phyloP scores from a whole-genome alignment of 192 early-diverging fungal genomes.

The Entophlyctis luteolus region DNA sequence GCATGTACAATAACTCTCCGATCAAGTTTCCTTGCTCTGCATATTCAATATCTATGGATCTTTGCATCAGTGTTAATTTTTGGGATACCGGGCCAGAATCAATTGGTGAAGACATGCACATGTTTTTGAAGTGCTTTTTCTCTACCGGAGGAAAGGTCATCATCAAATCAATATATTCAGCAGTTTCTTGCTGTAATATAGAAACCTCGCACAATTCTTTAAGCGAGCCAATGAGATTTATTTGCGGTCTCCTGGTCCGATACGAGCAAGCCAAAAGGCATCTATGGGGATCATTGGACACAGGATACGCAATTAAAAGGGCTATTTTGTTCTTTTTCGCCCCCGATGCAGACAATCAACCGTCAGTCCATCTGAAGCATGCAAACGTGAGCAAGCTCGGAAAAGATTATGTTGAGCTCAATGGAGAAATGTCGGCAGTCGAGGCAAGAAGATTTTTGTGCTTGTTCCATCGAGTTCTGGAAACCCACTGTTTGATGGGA shows the following conservation, averaged over 20 bases:
- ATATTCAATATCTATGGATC: slow-evolving; percentile 70
- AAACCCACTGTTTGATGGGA: slow-evolving; percentile 49
- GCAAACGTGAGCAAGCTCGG: slow-evolving; percentile 22
- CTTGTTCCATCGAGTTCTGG: slow-evolving; percentile 43
- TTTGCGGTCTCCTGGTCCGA: slow-evolving; percentile 51
- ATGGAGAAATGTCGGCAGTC: not conserved
- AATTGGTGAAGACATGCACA: slow-evolving; percentile 82
- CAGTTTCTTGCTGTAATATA: slow-evolving; percentile 60
- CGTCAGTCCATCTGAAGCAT: slow-evolving; percentile 29
- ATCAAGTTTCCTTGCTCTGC: slow-evolving; percentile 72
- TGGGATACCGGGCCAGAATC: slow-evolving; percentile 76
- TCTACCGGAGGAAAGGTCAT: slow-evolving; percentile 63
- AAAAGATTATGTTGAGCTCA: slow-evolving; percentile 26
- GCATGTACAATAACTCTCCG: slow-evolving; percentile 60
- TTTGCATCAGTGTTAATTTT: slow-evolving; percentile 65
- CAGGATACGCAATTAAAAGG: slow-evolving; percentile 54
- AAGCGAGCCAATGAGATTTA: not conserved
- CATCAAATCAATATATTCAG: slow-evolving; percentile 66
- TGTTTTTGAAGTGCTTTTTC: slow-evolving; percentile 78
- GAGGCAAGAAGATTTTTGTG: slow-evolving; percentile 2
- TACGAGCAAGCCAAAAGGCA: slow-evolving; percentile 71
- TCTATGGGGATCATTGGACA: slow-evolving; percentile 70
- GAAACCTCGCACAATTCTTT: slow-evolving; percentile 6
- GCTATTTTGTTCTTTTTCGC: slow-evolving; percentile 26
- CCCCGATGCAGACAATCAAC: slow-evolving; percentile 26